A percentile compares a stretch with the other conserved stretches of the same genome.
Evolutionary conservation across 768 basidiomycete species (phyloP).

Genomic region (Rhizopogon rudus): DNA sequence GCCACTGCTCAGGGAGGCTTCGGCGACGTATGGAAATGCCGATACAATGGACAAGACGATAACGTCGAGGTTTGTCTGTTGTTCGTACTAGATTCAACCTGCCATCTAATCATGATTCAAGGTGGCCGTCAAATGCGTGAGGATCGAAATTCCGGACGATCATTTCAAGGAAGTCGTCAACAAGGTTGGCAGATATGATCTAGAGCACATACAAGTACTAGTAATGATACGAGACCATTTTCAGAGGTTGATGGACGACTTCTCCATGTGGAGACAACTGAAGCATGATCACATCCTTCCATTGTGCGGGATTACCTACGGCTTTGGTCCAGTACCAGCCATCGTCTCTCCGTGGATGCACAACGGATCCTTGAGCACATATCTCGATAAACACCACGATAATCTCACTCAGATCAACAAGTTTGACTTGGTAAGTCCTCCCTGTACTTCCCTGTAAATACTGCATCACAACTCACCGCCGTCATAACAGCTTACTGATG

Average conservation of each 20-base stretch:
- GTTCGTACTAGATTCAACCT: too few species aligned
- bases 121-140: conserved; percentile 20
- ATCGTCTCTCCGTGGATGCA: conserved; percentile 38
- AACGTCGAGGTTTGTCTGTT: conserved; percentile 12
- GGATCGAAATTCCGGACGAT: conserved; percentile 8
- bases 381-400: conserved; percentile 21
- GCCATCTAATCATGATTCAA: background rate
- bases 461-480: background rate
- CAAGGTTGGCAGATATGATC: conserved; percentile 8
- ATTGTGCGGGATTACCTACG: conserved; percentile 31
- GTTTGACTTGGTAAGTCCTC: background rate
- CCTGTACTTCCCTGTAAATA: background rate
- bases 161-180: conserved; percentile 1
- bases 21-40: conserved; percentile 19
- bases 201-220: too few species aligned
- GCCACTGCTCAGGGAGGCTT: conserved; percentile 17
- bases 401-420: background rate
- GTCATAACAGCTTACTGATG: background rate
- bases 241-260: too few species aligned
- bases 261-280: conserved; percentile 8
- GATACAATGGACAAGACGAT: conserved; percentile 11
- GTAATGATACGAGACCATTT: too few species aligned
- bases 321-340: conserved; percentile 11
- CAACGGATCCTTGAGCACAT: conserved; percentile 25
- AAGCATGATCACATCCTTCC: conserved; percentile 34